Percentiles rank a stretch among this genome's conserved stretches.
Conservation (phyloP, 306 rosid species). For the Dryas alaskensis region DNA sequence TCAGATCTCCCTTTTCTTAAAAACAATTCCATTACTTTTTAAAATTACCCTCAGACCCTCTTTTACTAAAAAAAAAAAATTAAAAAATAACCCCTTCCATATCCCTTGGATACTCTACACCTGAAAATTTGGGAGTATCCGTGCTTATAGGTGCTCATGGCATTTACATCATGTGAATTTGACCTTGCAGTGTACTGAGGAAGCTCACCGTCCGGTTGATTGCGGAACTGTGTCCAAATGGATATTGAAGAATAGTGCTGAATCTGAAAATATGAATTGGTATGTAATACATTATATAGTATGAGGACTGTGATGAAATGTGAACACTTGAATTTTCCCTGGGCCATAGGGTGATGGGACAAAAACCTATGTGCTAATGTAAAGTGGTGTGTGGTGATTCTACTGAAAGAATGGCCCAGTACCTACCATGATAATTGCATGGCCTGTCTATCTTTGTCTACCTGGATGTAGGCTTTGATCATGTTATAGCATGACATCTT, state of each 20-base stretch:
- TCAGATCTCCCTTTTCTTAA: neutral
- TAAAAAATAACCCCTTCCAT: no score
- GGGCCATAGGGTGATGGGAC: conserved; percentile 8
- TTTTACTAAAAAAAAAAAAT: no score
- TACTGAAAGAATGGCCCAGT: neutral
- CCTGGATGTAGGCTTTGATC: neutral
- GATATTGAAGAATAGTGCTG: conserved; percentile 94
- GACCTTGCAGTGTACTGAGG: conserved; percentile 72
- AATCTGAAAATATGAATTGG: conserved; percentile 98
- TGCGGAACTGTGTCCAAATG: conserved; percentile 92
- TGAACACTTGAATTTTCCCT: neutral
- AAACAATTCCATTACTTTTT: neutral
- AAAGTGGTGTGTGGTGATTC: neutral
- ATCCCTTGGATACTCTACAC: neutral
- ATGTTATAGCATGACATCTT: neutral
- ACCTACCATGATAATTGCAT: neutral
- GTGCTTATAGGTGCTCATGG: neutral
- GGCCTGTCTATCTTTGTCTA: neutral
- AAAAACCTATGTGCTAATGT: conserved; percentile 4
- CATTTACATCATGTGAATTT: conserved; percentile 11
- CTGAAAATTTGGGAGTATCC: neutral
- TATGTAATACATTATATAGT: conserved; percentile 17
- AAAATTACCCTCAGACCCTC: no score
- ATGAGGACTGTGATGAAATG: neutral
- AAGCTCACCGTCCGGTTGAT: conserved; percentile 97